Evolutionary conservation across 1,139 yeast genomes (phyloP), one percentile per base, ranked within the genome.

Genomic region (Candida sp.): DNA sequence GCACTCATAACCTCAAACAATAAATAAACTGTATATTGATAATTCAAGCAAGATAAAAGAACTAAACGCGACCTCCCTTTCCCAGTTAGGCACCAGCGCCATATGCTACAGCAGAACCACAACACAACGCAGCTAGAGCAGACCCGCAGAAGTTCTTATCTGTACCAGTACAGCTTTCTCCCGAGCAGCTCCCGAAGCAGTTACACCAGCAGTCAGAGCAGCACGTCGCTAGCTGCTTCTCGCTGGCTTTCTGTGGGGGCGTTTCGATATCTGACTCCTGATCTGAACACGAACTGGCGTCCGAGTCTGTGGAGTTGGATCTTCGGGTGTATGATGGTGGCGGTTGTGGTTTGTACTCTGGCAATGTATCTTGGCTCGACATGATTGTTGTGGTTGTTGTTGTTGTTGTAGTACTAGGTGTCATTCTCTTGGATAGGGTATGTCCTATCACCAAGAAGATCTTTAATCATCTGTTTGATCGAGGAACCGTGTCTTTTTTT

Each of bases 231-330:
- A 49, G 35, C 45, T 54, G 54, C 17, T 50, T 49, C 4, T 57
- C 58, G 7, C 59, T 47, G 47, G 58, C 59, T 27, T 48, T 48
- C 49, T 53, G 46, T 3, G 55, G 57, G 8, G 50, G 53, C 3
- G 58, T 7, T 7, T 7, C 52, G 12, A 61, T 54, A 7, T 63
- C 64, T 17, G 61, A 60, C 43, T 63, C 67, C 44, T 61, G 66
- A 31, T 61, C 55, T 23, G 65, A 61, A 11, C 42, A 30, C 5
- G 58, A 37, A 5, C 31, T 28, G 7, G 9, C 9, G 31, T 8
- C 9, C 31, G 31, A 28, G 9, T 8, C 31, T 17, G 17, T 17
- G 17, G 54, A 44, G 12, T 48, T 22, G 11, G 50, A 49, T 32
- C 30, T 9, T 4, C 57, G 54, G n/a, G 54, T 41, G 12, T 42